Evolutionary conservation across 2,329 filamentous ascomycete genomes (phyloP).

Genomic region (Pseudophaeomoniella oleicola): DNA sequence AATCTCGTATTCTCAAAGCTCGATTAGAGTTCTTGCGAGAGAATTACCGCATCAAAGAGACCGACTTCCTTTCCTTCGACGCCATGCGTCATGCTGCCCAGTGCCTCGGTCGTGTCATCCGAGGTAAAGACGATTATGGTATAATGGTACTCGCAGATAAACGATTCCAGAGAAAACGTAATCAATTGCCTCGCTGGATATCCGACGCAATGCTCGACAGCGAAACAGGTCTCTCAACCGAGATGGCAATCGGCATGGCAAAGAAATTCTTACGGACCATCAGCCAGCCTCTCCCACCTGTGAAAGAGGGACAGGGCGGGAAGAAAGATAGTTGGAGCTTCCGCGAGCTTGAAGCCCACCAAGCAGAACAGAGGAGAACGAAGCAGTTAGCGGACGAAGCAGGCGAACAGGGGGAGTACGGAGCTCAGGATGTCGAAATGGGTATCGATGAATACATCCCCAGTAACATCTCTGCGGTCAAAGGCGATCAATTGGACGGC

Average conservation of each 20-base stretch:
- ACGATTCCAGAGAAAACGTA: constrained; percentile 80
- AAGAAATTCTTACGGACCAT: constrained; percentile 83
- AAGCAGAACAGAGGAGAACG: constrained; percentile 49
- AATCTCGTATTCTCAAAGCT: constrained; percentile 91
- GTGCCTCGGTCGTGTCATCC: constrained; percentile 81
- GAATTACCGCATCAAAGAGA: constrained; percentile 90
- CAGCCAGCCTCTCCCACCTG: constrained; percentile 66
- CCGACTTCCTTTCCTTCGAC: constrained; percentile 96
- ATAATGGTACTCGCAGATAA: constrained; percentile 97
- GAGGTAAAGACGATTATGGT: constrained; percentile 98
- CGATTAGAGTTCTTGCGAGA: constrained; percentile 91
- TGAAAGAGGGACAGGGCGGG: constrained; percentile 8
- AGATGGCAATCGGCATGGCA: constrained; percentile 82
- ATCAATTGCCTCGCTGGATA: constrained; percentile 93
- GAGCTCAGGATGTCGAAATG: constrained; percentile 12
- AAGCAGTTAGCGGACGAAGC: constrained; percentile 36
- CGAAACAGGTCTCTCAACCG: constrained; percentile 81
- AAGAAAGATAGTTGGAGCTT: constrained; percentile 87
- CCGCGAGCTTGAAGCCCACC: constrained; percentile 58
- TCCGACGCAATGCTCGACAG: constrained; percentile 71
- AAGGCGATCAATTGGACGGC: constrained; percentile 10
- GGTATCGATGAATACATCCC: constrained; percentile 12
- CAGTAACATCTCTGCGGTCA: constrained; percentile 4
- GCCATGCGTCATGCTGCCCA: constrained; percentile 98
- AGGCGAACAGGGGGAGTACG: constrained; percentile 15